Evolutionary conservation across 1,284 basidiomycete genomes (phyloP), one percentile per base, ranked within the genome.

Genomic region (Trichosporon inkin): DNA sequence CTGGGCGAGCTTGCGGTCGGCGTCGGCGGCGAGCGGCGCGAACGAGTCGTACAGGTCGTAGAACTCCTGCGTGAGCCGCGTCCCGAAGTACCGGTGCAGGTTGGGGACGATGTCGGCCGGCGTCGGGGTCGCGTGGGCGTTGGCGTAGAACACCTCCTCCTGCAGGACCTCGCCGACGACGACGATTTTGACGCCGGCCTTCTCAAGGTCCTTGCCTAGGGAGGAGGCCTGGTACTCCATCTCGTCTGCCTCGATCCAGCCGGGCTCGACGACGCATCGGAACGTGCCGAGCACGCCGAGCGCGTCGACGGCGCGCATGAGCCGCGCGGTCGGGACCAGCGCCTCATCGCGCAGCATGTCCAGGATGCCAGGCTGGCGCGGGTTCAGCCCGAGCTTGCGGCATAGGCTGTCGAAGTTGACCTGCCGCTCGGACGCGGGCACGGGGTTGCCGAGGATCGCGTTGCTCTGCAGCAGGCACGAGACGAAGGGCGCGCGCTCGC

Each of bases 391-490:
- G 3, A 89, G 79, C 0, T 82, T 80, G 2, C 63, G 67, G 67
- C 85, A 86, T 8, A 90, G 79, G 0, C 84, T 84, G 22, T 80
- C 73, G 68, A 86, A 88, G 68, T 89, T 88, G 0, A 80, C 79
- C 6, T 82, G 81, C 10, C 86, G 80, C 62, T 87, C 83, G 3
- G 74, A 58, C 0, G 83, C 82, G 0, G 85, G 83, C 14, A 71
- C 24, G 1, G 72, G 70, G 40, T 67, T 53, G n/a, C 65, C 62
- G 83, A 87, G 70, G 13, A 90, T 86, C 0, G 86, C 85, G 67
- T 90, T 90, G 5, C 87, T 89, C 67, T 88, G 86, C 20, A 88
- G 73, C 11, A 83, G 67, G 1, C 86, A 87, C 16, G 84, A 84
- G 20, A 81, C 80, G 69, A 89, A 87, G 0, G 88, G 88, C 0